These are phyloP conservation scores for Kluyveromyces marxianus DNA, from an alignment of 1,139 yeast species.

Conservation along the genomic window DNA sequence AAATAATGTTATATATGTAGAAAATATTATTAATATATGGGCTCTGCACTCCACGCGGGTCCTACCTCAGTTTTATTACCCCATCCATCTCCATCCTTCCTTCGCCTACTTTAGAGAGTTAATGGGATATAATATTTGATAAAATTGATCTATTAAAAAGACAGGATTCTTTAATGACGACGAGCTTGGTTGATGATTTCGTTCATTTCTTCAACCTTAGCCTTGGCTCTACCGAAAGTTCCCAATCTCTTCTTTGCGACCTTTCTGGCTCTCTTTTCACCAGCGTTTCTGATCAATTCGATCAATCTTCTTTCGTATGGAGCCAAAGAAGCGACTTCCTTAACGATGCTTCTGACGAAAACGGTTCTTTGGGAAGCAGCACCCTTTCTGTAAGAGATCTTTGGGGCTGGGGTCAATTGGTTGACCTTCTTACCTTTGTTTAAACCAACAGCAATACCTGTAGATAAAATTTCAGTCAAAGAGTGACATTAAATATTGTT, in stretches of 20 bases:
- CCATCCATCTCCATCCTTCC: no score
- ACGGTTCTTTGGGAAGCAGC: slow-evolving; percentile 91
- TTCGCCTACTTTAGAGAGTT: no score
- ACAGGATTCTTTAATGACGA: slow-evolving; percentile 45
- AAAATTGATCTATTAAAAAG: not conserved
- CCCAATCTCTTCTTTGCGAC: slow-evolving; percentile 99
- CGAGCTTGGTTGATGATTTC: slow-evolving; percentile 95
- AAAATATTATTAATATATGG: no score
- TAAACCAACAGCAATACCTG: slow-evolving; percentile 96
- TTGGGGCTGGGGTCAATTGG: slow-evolving; percentile 88
- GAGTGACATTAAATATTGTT: slow-evolving; percentile 14
- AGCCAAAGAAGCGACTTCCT: slow-evolving; percentile 98
- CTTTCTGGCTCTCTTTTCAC: slow-evolving; percentile 99
- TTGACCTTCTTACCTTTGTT: slow-evolving; percentile 99
- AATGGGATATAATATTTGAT: no score
- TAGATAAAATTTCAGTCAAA: slow-evolving; percentile 3
- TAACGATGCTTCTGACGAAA: slow-evolving; percentile 91
- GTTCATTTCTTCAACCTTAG: slow-evolving; percentile 98
- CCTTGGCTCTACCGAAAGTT: slow-evolving; percentile 99
- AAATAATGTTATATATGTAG: no score
- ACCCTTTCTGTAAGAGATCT: slow-evolving; percentile 96
- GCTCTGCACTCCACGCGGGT: no score
- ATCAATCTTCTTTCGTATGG: slow-evolving; percentile 99
- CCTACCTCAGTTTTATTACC: no score
- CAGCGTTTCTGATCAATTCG: slow-evolving; percentile 99